Percentiles rank a stretch among this genome's conserved stretches.
Evolutionary conservation across 805 yeast genomes (phyloP).

Genomic region (Candida fluviatilis): DNA sequence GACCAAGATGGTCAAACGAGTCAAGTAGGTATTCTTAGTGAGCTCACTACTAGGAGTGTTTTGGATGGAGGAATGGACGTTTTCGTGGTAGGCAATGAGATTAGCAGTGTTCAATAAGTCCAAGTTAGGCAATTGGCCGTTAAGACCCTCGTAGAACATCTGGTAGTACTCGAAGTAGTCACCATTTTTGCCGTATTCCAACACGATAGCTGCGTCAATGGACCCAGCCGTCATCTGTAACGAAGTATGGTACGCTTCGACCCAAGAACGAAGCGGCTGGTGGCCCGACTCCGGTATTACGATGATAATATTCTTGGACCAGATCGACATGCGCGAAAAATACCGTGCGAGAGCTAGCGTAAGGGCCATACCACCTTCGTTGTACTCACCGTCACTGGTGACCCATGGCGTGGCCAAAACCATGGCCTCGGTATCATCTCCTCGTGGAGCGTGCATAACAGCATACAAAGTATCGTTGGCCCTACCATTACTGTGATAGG

Average conservation of each 20-base stretch:
- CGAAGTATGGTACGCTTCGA: slow-evolving; percentile 83
- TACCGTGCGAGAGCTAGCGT: slow-evolving; percentile 72
- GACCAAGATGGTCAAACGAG: slow-evolving; percentile 55
- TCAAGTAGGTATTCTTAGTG: slow-evolving; percentile 43
- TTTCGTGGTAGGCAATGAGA: slow-evolving; percentile 71
- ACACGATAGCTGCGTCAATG: slow-evolving; percentile 81
- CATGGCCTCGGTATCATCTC: slow-evolving; percentile 95
- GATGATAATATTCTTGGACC: slow-evolving; percentile 92
- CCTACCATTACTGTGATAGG: slow-evolving; percentile 35
- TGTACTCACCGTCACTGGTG: slow-evolving; percentile 58
- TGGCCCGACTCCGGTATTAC: slow-evolving; percentile 76
- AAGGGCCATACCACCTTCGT: slow-evolving; percentile 78
- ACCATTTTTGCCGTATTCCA: slow-evolving; percentile 66
- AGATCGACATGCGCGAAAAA: slow-evolving; percentile 80
- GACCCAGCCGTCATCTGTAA: slow-evolving; percentile 89
- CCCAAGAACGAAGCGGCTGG: slow-evolving; percentile 78
- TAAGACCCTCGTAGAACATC: slow-evolving; percentile 77
- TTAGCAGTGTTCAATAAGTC: slow-evolving; percentile 83
- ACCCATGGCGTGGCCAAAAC: slow-evolving; percentile 87
- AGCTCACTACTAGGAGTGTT: slow-evolving; percentile 46
- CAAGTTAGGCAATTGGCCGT: slow-evolving; percentile 93
- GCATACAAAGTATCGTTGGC: slow-evolving; percentile 61
- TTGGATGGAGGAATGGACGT: slow-evolving; percentile 65
- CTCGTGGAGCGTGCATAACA: slow-evolving; percentile 86
- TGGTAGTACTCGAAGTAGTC: slow-evolving; percentile 77